Base-by-base conservation (phyloP, 768 basidiomycete genomes). In the Lactifluus echinatus region DNA sequence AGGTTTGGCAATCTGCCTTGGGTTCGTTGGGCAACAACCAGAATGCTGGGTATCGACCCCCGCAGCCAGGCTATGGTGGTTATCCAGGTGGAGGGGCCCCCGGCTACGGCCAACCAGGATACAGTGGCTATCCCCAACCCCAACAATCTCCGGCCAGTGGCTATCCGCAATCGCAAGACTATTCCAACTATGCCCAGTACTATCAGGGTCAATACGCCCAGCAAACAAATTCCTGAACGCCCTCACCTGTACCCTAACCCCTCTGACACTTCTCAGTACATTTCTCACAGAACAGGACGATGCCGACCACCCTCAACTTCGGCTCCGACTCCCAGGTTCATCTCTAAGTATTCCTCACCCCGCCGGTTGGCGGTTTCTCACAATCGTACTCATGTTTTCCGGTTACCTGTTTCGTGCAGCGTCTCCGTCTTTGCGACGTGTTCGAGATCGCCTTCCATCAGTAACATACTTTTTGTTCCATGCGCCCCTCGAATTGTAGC, bases 131-230 rank as follows among this genome's bases (percentile, higher is more conserved):
- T 33, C 45, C 49, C 33, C 47, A 57, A 42, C 45, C 49, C 33
- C 47, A 57, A 42, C 47, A 57, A 46, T 51, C 55, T 37, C 24
- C 50, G 23, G 44, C 48, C 26, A 6, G 50, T 37, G 48, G 60
- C 36, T 61, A 57, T 36, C 73, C 74, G 48, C 76, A 76, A 64
- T 61, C 78, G 63, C 83, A 85, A 73, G 89, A 89, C 69, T 89
- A 90, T 68, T 76, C 82, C 69, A 87, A 82, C 69, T 92, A 92
- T 61, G 86, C 89, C 43, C 80, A 88, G 60, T 93, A 92, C 70
- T 93, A 93, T 72, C 89, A 91, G 75, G 82, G 80, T 70, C 89
- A 90, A 78, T 91, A 90, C 67, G 77, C 84, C 62, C 88, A 89
- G 70, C 84, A 87, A 72, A 61, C 62, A 83, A 83, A 71, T 68